Conservation (phyloP, 2,329 filamentous ascomycete species). For the Endoconidiophora laricicola region DNA sequence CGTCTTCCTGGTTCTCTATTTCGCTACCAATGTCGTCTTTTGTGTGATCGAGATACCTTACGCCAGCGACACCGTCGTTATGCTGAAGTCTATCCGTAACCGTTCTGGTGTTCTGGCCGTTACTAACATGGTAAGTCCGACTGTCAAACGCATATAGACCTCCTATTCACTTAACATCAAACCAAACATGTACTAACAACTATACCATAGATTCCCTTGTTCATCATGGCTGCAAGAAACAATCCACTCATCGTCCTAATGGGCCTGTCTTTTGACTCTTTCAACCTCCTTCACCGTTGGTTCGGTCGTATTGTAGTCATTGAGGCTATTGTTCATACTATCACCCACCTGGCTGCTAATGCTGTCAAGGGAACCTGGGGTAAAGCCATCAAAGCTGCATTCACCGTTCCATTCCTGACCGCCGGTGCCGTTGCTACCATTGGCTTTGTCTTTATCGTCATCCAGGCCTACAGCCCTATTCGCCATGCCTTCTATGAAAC, state of each 20-base stretch:
- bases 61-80: conserved; percentile 26
- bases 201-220: conserved; percentile 37
- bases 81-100: conserved; percentile 50
- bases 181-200: neutral
- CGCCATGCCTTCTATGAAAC: conserved; percentile 67
- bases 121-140: conserved; percentile 58
- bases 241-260: conserved; percentile 75
- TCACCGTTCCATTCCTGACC: conserved; percentile 8
- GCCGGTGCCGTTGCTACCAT: conserved; percentile 22
- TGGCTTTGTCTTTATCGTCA: conserved; percentile 43
- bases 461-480: conserved; percentile 54
- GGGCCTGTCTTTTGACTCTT: conserved; percentile 86
- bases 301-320: conserved; percentile 57
- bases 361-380: conserved; percentile 3
- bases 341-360: conserved; percentile 17
- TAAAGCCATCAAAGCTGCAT: conserved; percentile 1
- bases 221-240: conserved; percentile 81
- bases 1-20: conserved; percentile 38
- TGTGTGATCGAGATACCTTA: conserved; percentile 52
- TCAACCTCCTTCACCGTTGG: conserved; percentile 62
- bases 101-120: conserved; percentile 69
- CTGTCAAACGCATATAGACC: too few relatives aligned
- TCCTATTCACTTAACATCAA: neutral
- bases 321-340: conserved; percentile 51
- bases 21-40: conserved; percentile 47